Evolutionary conservation across 257 asterid species (phyloP).

Genomic region (Fraxinus americana): DNA sequence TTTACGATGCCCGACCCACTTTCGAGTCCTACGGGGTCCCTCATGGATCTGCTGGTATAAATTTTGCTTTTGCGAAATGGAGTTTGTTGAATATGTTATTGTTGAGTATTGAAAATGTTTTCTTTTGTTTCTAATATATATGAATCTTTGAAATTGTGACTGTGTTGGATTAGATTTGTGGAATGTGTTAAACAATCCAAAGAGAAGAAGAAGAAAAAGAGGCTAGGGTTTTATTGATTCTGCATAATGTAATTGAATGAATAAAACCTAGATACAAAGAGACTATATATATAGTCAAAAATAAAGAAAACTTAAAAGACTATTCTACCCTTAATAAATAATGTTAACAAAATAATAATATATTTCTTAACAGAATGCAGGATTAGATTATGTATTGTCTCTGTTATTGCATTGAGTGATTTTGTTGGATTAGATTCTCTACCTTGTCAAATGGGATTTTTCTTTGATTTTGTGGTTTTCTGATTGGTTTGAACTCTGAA

Average conservation of each 20-base stretch:
- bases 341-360: too few relatives aligned
- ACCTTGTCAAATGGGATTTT: neutral
- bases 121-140: conserved; percentile 1
- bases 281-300: too few relatives aligned
- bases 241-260: too few relatives aligned
- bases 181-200: too few relatives aligned
- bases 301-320: too few relatives aligned
- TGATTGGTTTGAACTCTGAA: neutral
- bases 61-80: neutral
- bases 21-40: conserved; percentile 85
- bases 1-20: conserved; percentile 85
- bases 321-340: too few relatives aligned
- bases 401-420: neutral
- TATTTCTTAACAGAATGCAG: too few relatives aligned
- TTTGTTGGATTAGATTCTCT: neutral
- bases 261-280: too few relatives aligned
- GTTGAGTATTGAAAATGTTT: neutral
- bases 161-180: conserved; percentile 9
- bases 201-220: too few relatives aligned
- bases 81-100: neutral
- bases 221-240: too few relatives aligned
- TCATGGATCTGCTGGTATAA: conserved; percentile 85
- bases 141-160: conserved; percentile 4
- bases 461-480: neutral
- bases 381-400: neutral